These are phyloP conservation scores for Alternaria triticimaculans DNA, from an alignment of 2,329 filamentous ascomycete species.

Conservation along the genomic window DNA sequence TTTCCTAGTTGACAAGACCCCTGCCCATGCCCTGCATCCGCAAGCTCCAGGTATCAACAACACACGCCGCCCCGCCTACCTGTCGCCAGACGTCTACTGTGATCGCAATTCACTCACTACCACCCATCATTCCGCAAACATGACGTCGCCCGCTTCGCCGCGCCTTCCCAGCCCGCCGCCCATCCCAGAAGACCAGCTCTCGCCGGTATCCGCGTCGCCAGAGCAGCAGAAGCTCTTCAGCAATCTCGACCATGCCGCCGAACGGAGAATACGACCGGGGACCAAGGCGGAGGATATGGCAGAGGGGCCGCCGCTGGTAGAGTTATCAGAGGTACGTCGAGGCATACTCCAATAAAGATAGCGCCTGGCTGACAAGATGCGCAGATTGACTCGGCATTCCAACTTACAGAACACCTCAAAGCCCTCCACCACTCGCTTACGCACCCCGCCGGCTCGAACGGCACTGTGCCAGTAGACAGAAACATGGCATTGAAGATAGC, in stretches of 20 bases:
- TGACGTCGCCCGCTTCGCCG: constrained; percentile 66
- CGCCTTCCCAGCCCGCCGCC: constrained; percentile 94
- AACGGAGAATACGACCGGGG: constrained; percentile 86
- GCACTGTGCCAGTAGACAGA: constrained; percentile 75
- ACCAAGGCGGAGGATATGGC: constrained; percentile 94
- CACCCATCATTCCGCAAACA: constrained; percentile 2
- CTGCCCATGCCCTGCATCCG: constrained; percentile 26
- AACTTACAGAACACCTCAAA: constrained; percentile 95
- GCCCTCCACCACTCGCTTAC: constrained; percentile 87
- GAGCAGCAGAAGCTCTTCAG: constrained; percentile 61
- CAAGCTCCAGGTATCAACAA: constrained; percentile 22
- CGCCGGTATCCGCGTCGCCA: constrained; percentile 69
- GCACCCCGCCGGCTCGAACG: constrained; percentile 60
- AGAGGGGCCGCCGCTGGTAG: constrained; percentile 85
- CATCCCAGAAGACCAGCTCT: constrained; percentile 92
- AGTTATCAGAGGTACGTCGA: constrained; percentile 76
- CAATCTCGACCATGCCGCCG: constrained; percentile 74
- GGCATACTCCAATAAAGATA: neutral
- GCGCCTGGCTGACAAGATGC: constrained; percentile 24
- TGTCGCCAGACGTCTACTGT: neutral
- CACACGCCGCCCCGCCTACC: constrained; percentile 12
- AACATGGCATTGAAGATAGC: constrained; percentile 78
- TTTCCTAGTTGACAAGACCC: constrained; percentile 2
- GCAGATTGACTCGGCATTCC: constrained; percentile 95
- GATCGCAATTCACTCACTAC: neutral